Evolutionary conservation across 2,329 filamentous ascomycete genomes (phyloP).

Genomic region (Cryphonectria nitschkei): DNA sequence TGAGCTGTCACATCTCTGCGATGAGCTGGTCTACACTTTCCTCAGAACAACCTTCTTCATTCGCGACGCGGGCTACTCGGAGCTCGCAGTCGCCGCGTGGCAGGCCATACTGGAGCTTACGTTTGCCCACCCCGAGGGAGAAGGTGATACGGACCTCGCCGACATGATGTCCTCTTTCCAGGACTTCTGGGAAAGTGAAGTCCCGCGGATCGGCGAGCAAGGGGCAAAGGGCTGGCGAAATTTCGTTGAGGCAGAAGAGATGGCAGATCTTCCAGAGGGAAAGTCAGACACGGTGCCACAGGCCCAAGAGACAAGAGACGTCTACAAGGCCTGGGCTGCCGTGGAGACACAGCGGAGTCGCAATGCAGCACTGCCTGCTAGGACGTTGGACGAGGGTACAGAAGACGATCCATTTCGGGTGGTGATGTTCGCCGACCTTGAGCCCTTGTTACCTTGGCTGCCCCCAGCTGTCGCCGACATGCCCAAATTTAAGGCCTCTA

Average conservation of each 20-base stretch:
- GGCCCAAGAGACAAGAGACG: constrained; percentile 43
- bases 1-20: constrained; percentile 33
- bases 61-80: constrained; percentile 75
- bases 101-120: constrained; percentile 78
- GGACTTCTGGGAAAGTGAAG: constrained; percentile 87
- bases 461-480: constrained; percentile 45
- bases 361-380: constrained; percentile 65
- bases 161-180: constrained; percentile 54
- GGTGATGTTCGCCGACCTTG: constrained; percentile 78
- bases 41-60: constrained; percentile 75
- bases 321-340: constrained; percentile 55
- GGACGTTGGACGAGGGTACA: constrained; percentile 72
- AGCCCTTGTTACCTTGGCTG: constrained; percentile 61
- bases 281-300: constrained; percentile 32
- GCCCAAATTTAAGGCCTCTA: not conserved
- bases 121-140: constrained; percentile 57
- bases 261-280: constrained; percentile 47
- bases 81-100: constrained; percentile 79
- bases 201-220: constrained; percentile 75
- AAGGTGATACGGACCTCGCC: constrained; percentile 5
- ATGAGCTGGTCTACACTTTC: constrained; percentile 69
- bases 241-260: constrained; percentile 45
- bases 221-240: constrained; percentile 71
- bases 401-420: constrained; percentile 84
- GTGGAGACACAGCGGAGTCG: constrained; percentile 56